Conservation (phyloP, 1,139 yeast species). For the Hyphopichia pseudoburtonii region DNA sequence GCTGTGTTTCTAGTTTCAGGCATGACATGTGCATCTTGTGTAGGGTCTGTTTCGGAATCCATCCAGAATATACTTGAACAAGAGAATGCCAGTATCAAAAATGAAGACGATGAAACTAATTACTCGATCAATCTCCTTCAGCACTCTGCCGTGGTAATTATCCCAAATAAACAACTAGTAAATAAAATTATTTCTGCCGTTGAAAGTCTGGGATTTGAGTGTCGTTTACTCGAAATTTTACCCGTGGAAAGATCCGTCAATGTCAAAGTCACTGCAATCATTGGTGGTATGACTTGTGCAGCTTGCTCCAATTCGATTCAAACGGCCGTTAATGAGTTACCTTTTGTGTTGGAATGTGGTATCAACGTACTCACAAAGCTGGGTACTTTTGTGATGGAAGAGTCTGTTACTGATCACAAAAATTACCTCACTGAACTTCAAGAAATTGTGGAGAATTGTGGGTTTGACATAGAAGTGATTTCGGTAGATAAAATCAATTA, state of each 20-base stretch:
- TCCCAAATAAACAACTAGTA: slow-evolving; percentile 54
- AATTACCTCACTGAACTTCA: slow-evolving; percentile 37
- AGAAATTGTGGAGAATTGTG: slow-evolving; percentile 60
- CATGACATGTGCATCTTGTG: slow-evolving; percentile 68
- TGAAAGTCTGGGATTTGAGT: slow-evolving; percentile 57
- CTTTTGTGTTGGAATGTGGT: slow-evolving; percentile 53
- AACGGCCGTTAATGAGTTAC: slow-evolving; percentile 48
- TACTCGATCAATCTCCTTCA: slow-evolving; percentile 44
- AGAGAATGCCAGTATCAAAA: slow-evolving; percentile 11
- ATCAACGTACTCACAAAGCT: slow-evolving; percentile 60
- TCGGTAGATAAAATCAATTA: slow-evolving; percentile 42
- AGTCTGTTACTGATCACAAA: slow-evolving; percentile 18
- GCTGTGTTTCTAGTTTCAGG: slow-evolving; percentile 62
- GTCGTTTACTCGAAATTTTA: slow-evolving; percentile 56
- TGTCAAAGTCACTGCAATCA: slow-evolving; percentile 55
- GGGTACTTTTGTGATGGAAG: slow-evolving; percentile 58
- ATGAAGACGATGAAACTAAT: slow-evolving; percentile 22
- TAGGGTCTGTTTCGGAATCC: slow-evolving; percentile 43
- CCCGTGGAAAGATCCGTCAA: slow-evolving; percentile 53
- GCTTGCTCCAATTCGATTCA: slow-evolving; percentile 63
- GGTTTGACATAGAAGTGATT: slow-evolving; percentile 58
- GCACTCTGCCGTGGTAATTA: slow-evolving; percentile 44
- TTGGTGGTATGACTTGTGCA: slow-evolving; percentile 77
- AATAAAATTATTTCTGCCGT: slow-evolving; percentile 47
- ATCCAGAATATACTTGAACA: slow-evolving; percentile 32